Base-by-base conservation (phyloP, 768 basidiomycete species). In the Podaxis pistillaris region DNA sequence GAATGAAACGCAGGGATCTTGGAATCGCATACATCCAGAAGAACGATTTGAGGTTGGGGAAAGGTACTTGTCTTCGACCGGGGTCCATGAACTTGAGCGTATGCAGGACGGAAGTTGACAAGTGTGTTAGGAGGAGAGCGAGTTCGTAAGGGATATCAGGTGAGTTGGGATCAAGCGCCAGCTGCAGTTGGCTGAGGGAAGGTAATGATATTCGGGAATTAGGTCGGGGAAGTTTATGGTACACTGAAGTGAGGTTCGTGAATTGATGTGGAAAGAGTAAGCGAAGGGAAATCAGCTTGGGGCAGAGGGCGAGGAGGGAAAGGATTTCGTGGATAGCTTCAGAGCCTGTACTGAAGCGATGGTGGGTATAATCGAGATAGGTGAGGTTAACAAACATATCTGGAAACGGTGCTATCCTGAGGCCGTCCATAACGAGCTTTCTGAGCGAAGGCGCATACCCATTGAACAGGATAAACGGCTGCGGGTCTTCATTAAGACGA, bases 351-450 rank as follows among this genome's bases (percentile, higher is more conserved):
- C 81, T 88, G 72, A 89, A 88, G 22, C 86, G 84, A 63, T 90
- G 89, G 66, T 91, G 89, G 1, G 86, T 85, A 66, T 90, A 91
- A 71, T 90, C 86, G 47, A 91, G 78, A 67, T 76, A 83, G 5
- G 81, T 82, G 49, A 91, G 76, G 68, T 87, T 86, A 41, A 76
- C 75, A 67, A 86, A 90, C 37, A 90, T 75, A 9, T 81, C 82
- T 37, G 88, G 84, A 12, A 81, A 69, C 88, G 88, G 90, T 3
- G 79, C 73, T 56, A 91, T 70, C 63, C 86, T 81, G 46, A 89
- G 81, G 2, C 89, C 89, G 58, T 88, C 82, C n/a, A 90, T 63
- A 1, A 83, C 85, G 50, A 83, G 77, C 19, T 79, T 78, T 38
- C 79, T 75, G 4, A 91, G 78, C 24, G 74, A 79, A 4, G 89